phyloP scores from a whole-genome alignment of 169 alveolate species.

The Plasmodium vinckei region DNA sequence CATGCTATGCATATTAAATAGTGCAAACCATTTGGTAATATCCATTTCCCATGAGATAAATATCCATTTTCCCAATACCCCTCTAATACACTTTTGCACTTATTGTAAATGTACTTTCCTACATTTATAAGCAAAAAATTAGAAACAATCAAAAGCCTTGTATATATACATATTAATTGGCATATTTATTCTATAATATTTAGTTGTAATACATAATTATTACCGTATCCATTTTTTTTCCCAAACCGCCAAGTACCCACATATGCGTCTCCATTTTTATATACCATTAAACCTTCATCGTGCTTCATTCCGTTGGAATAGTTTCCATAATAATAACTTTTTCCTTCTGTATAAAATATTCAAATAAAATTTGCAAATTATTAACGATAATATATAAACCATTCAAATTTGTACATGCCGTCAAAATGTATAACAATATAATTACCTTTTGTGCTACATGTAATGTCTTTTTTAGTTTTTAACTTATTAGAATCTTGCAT shows the following conservation, averaged over 20 bases:
- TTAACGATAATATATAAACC: neutral
- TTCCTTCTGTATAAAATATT: slow-evolving; percentile 1
- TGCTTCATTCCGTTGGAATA: slow-evolving; percentile 56
- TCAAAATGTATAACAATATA: slow-evolving; percentile 7
- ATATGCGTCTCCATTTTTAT: slow-evolving; percentile 57
- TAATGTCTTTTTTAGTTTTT: slow-evolving; percentile 21
- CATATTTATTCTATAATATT: neutral
- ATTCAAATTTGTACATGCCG: neutral
- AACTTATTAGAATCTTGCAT: slow-evolving; percentile 27
- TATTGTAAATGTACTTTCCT: slow-evolving; percentile 60
- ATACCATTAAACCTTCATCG: slow-evolving; percentile 55
- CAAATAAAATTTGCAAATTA: neutral
- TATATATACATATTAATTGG: neutral
- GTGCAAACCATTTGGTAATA: slow-evolving; percentile 58
- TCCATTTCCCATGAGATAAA: slow-evolving; percentile 61
- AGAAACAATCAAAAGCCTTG: neutral
- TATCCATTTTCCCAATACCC: slow-evolving; percentile 65
- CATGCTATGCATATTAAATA: neutral
- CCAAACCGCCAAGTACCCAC: slow-evolving; percentile 62
- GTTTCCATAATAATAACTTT: slow-evolving; percentile 51
- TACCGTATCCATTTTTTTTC: slow-evolving; percentile 62
- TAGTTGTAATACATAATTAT: neutral
- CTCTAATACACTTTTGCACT: slow-evolving; percentile 56
- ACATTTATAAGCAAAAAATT: neutral
- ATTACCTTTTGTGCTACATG: slow-evolving; percentile 5